Evolutionary conservation across 2,329 filamentous ascomycete species (phyloP), one percentile per base, ranked within the genome.

Genomic region (Hypoxylon sp.): DNA sequence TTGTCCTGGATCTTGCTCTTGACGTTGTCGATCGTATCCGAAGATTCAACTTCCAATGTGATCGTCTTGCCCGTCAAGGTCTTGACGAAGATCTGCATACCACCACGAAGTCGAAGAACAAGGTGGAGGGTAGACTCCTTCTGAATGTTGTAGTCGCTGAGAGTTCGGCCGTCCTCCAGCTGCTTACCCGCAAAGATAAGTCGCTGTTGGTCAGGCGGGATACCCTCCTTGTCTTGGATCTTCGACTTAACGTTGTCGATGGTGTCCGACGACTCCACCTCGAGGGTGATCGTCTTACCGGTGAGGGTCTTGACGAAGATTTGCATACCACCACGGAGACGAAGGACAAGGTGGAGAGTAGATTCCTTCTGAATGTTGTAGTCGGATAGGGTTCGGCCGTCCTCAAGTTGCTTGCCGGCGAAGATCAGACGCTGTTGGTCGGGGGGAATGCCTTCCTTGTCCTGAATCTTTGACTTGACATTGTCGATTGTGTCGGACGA

Each of bases 301-400:
- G 89, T 93, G 1, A 93, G 75, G 0, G 89, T 92, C 82, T 92
- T 92, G 69, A 92, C 89, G 62, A 92, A 92, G 62, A 91, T 91
- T 66, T 92, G 89, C 88, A 91, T 92, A 73, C 90, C 90, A 78
- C 90, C 90, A 75, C 90, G 90, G 4, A 94, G 89, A 73, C 90
- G 89, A 41, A 95, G 88, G 54, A 94, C 90, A 38, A 94, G 77
- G 68, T 94, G 90, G 1, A 95, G 86, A 1, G 90, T 95, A 0
- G 83, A 89, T 71, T 96, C 90, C 79, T 96, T 96, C 75, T 96
- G 91, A 43, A 96, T 96, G 78, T 96, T 96, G 83, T 96, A 96
- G 72, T 96, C 91, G 55, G 83, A 87, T 0, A 96, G 80, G 19
- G 91, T 96, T 44, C 92, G 90, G 57, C 93, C 92, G 64, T 97